A percentile compares a stretch with the other conserved stretches of the same genome.
These are phyloP conservation scores for Quercus rubra DNA, from an alignment of 306 rosid species.

Conservation along the genomic window DNA sequence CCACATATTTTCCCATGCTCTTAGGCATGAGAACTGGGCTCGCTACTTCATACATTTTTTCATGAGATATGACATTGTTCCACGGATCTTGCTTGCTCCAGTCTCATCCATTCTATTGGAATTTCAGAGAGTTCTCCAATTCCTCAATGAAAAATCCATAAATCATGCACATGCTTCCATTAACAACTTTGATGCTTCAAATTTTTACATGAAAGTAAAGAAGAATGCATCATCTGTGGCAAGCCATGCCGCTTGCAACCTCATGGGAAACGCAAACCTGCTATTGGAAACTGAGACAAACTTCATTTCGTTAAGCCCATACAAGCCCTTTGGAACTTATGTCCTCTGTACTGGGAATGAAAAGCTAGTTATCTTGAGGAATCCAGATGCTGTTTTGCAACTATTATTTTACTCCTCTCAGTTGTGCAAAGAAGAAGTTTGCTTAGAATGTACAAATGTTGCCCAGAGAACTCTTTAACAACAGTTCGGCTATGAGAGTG, in stretches of 20 bases:
- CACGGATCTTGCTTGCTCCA: slow-evolving; percentile 69
- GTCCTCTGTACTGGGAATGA: slow-evolving; percentile 49
- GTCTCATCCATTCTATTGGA: slow-evolving; percentile 26
- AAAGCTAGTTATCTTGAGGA: slow-evolving; percentile 36
- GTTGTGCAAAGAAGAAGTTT: slow-evolving; percentile 17
- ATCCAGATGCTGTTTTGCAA: slow-evolving; percentile 73
- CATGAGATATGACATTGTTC: slow-evolving; percentile 58
- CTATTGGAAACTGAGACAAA: slow-evolving; percentile 47
- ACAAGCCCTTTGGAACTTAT: slow-evolving; percentile 75
- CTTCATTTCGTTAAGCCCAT: slow-evolving; percentile 64
- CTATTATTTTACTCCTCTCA: slow-evolving; percentile 54
- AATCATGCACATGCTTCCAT: no score
- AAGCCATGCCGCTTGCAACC: slow-evolving; percentile 57
- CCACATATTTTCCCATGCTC: slow-evolving; percentile 70
- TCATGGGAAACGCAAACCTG: slow-evolving; percentile 67
- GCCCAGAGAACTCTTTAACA: slow-evolving; percentile 39
- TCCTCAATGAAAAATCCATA: no score
- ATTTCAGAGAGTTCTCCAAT: slow-evolving; percentile 26
- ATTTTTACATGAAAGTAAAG: no score
- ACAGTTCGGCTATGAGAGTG: slow-evolving; percentile 41
- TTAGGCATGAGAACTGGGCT: slow-evolving; percentile 73
- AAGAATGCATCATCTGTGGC: slow-evolving; percentile 46
- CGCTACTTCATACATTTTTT: slow-evolving; percentile 56
- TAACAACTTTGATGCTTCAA: no score
- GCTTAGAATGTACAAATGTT: slow-evolving; percentile 15